Conservation (phyloP, 805 yeast genomes). For the Hanseniaspora valbyensis region DNA sequence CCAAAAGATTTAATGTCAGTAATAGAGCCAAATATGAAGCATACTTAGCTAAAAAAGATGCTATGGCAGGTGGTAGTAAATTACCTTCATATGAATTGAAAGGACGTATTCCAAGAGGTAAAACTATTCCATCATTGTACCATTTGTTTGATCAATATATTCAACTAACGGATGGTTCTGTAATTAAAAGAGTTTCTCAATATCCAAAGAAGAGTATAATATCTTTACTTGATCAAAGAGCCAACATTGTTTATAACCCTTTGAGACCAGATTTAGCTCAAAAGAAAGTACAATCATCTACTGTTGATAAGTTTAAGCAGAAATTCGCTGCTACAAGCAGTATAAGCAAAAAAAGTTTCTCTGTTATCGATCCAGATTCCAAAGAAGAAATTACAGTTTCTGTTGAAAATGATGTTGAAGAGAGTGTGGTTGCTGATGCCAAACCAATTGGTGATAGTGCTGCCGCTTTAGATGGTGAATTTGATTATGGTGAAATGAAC, state of each 20-base stretch:
- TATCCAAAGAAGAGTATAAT: constrained; percentile 79
- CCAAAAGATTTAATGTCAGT: not conserved
- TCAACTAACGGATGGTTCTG: constrained; percentile 93
- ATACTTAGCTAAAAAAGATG: constrained; percentile 9
- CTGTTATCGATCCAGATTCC: not conserved
- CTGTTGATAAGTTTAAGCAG: constrained; percentile 60
- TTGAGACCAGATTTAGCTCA: constrained; percentile 64
- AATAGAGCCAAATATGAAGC: constrained; percentile 7
- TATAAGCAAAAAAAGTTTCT: not conserved
- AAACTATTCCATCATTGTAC: constrained; percentile 87
- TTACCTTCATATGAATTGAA: not conserved
- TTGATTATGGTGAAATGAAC: constrained; percentile 23
- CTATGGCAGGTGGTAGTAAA: constrained; percentile 4
- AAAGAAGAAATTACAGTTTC: not conserved
- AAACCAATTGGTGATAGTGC: not conserved
- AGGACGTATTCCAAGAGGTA: constrained; percentile 37
- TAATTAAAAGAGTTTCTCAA: constrained; percentile 68
- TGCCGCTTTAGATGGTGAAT: constrained; percentile 16
- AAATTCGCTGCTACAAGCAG: constrained; percentile 32
- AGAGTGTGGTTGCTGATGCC: not conserved
- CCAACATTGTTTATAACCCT: constrained; percentile 80
- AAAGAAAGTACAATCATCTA: constrained; percentile 75
- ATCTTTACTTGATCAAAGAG: constrained; percentile 81
- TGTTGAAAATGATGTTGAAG: not conserved
- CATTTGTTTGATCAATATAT: constrained; percentile 79